Evolutionary conservation across 148 eudicot genomes (phyloP), one percentile per base, ranked within the genome.

Genomic region (Nepenthes mirabilis): DNA sequence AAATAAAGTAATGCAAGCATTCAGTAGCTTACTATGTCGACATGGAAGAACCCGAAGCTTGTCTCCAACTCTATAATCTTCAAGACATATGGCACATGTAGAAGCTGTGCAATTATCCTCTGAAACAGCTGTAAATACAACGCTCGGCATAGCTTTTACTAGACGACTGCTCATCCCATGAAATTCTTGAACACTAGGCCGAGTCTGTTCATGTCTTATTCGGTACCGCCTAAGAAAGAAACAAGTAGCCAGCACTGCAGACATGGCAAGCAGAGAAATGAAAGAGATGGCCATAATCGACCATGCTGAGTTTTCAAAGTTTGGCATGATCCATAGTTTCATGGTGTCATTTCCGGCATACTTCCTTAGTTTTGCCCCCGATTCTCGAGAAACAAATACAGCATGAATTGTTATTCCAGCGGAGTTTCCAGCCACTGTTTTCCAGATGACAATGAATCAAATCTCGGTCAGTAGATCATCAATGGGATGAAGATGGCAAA

Each of bases 41-140:
- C 98, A 91, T 49, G 98, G 98, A 59, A 91, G 70, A 77, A 88
- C n/a, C 70, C 98, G 83, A 43, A 91, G 84, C 76, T 75, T 83
- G 37, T 88, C 96, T 47, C 91, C 96, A 56, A 88, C 65, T 5
- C 11, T 68, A 70, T 88, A 88, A 63, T 91, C 98, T 60, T 91
- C 98, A 32, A 91, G 84, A 72, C 98, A 91, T 40, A 91, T 88
- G 33, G 96, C 95, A 70, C 98, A 91, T 34, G 83, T 83, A 57
- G 78, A 61, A 35, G 98, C 84, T 9, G 98, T 91, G 65, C 88
- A 72, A 65, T 82, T 80, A 45, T 80, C 94, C 72, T 91, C 96
- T 11, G 83, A 55, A 37, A 85, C 94, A 52, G 88, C 74, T 3
- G 88, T 88, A 49, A 91, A 91, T 34, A 83, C 69, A 43, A 88